phyloP scores from a whole-genome alignment of 108 stramenopile species.

The Conticribra weissflogii region DNA sequence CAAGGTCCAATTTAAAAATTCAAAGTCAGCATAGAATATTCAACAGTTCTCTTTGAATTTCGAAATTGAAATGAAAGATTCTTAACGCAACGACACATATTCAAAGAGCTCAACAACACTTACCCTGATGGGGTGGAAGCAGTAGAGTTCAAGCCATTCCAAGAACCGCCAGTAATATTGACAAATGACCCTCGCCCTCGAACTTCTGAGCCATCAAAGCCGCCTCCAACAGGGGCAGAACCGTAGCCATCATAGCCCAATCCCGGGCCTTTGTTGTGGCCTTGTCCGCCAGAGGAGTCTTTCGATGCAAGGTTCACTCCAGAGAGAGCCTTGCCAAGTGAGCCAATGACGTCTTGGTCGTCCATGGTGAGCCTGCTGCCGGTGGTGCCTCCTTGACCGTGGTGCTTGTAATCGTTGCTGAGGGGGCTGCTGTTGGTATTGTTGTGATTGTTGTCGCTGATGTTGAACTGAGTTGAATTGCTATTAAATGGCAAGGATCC shows the following conservation, averaged over 20 bases:
- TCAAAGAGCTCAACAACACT: conserved; percentile 1
- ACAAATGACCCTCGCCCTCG: neutral
- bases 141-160: conserved; percentile 7
- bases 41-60: too few species aligned
- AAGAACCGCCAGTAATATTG: conserved; percentile 5
- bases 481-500: too few species aligned
- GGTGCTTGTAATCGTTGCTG: too few species aligned
- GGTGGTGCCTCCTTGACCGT: too few species aligned
- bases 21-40: too few species aligned
- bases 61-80: too few species aligned
- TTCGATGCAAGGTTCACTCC: conserved; percentile 23
- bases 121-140: conserved; percentile 13
- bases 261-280: neutral
- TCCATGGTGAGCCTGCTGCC: too few species aligned
- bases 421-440: too few species aligned
- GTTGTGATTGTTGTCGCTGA: too few species aligned
- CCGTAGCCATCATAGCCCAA: conserved; percentile 1
- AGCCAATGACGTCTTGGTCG: conserved; percentile 35
- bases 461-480: too few species aligned
- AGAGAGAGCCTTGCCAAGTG: conserved; percentile 32
- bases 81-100: too few species aligned
- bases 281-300: neutral
- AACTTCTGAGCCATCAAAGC: conserved; percentile 3
- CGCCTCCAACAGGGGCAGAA: neutral
- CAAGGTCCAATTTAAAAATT: neutral